These are phyloP conservation scores for Vitis hybrid DNA, from an alignment of 177 flowering plant genomes.

Conservation along the genomic window DNA sequence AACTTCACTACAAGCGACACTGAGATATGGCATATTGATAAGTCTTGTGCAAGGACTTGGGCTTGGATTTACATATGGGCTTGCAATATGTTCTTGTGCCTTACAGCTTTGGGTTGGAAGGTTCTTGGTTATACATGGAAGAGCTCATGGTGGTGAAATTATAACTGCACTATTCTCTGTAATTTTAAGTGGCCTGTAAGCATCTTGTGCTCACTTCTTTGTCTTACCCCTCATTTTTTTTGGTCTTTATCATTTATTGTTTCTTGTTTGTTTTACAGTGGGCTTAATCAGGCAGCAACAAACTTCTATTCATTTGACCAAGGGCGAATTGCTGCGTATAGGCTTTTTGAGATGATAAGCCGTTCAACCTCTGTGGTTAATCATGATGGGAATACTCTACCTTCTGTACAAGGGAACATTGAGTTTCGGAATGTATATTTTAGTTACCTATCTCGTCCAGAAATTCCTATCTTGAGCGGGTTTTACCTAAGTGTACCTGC, in stretches of 20 bases:
- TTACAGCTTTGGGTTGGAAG: constrained; percentile 98
- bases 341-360: constrained; percentile 98
- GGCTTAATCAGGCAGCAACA: constrained; percentile 98
- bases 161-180: constrained; percentile 73
- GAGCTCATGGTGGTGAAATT: constrained; percentile 91
- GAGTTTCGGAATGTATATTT: constrained; percentile 97
- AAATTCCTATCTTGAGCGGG: constrained; percentile 96
- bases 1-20: constrained; percentile 94
- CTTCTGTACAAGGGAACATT: constrained; percentile 87
- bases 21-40: constrained; percentile 94
- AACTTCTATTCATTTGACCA: constrained; percentile 98
- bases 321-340: constrained; percentile 98
- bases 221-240: not conserved
- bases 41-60: constrained; percentile 99
- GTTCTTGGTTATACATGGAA: constrained; percentile 57
- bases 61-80: constrained; percentile 98
- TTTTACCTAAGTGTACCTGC: constrained; percentile 95
- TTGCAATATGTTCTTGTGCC: constrained; percentile 99
- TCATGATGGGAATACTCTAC: constrained; percentile 69
- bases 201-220: constrained; percentile 4
- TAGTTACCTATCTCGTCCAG: constrained; percentile 94
- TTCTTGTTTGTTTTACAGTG: constrained; percentile 40
- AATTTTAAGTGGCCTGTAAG: constrained; percentile 98
- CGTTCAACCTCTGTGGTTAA: constrained; percentile 79
- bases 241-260: not conserved